Percentiles rank a stretch among this genome's conserved stretches.
Evolutionary conservation across 2,329 filamentous ascomycete genomes (phyloP).

Genomic region (Colletotrichum acutatum): DNA sequence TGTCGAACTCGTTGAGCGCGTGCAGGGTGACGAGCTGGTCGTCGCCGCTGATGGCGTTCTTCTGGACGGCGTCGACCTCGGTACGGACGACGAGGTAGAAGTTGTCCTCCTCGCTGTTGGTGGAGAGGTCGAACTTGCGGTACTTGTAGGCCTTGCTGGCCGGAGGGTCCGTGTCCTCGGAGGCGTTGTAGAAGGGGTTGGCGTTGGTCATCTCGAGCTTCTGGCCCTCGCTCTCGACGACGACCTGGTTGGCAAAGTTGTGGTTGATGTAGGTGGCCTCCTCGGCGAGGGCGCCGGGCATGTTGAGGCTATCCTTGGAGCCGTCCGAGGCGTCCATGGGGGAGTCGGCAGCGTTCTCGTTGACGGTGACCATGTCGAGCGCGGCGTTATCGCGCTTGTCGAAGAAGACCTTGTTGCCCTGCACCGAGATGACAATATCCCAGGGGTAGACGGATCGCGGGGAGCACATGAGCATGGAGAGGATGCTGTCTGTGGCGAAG

Average conservation of each 20-base stretch:
- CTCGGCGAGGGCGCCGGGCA: slow-evolving; percentile 89
- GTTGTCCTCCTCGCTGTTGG: slow-evolving; percentile 88
- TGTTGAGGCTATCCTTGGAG: slow-evolving; percentile 95
- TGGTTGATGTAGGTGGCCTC: slow-evolving; percentile 99
- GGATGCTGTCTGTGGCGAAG: slow-evolving; percentile 95
- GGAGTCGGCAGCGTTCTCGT: slow-evolving; percentile 97
- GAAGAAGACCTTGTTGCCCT: slow-evolving; percentile 97
- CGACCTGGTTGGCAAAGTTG: slow-evolving; percentile 97
- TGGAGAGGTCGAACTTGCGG: slow-evolving; percentile 93
- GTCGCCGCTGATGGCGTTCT: slow-evolving; percentile 91
- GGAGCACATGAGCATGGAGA: slow-evolving; percentile 99
- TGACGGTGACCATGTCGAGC: slow-evolving; percentile 97
- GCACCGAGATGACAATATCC: slow-evolving; percentile 94
- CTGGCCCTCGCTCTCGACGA: slow-evolving; percentile 80
- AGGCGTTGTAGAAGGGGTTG: slow-evolving; percentile 97
- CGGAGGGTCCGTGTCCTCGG: slow-evolving; percentile 91
- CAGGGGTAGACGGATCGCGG: slow-evolving; percentile 97
- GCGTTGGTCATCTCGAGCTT: slow-evolving; percentile 88
- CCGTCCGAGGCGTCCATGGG: slow-evolving; percentile 91
- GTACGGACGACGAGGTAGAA: slow-evolving; percentile 93
- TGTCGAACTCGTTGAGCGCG: slow-evolving; percentile 98
- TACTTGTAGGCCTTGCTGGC: slow-evolving; percentile 99
- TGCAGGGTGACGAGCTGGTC: slow-evolving; percentile 94
- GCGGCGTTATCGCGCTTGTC: slow-evolving; percentile 97
- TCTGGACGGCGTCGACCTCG: slow-evolving; percentile 94